Base-by-base conservation (phyloP, 2,329 filamentous ascomycete genomes). In the Botrytis porri region DNA sequence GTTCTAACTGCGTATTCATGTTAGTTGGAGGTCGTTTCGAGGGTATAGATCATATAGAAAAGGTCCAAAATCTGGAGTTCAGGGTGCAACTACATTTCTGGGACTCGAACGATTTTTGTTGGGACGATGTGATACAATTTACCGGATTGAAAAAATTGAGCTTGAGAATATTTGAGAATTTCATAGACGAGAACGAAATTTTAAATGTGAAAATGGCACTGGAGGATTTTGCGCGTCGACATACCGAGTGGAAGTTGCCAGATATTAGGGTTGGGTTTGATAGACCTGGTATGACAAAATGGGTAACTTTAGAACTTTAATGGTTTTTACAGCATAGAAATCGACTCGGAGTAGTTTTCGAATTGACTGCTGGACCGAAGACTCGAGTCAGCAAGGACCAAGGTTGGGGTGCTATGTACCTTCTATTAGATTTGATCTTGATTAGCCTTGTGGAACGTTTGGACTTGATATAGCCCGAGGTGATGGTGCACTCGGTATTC, bases 1-100 rank as follows among this genome's bases (percentile, higher is more conserved):
- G 67, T 2, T 61, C 74, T 1, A 48, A 76, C 57, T 66, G 69
- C 0, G 71, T 78, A 5, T 75, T 75, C 48, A 39, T 76, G 12
- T 77, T 79, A 29, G 59, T 78, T 16, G 73, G 72, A 16, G 76
- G 75, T 14, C 72, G 64, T 18, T 73, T 69, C 39, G 32, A 62
- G n/a, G 75, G 74, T 18, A 74, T 73, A 1, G 60, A 74, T 39
- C 73, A 75, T 66, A 66, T 59, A 25, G 76, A 76, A 48, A 76
- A 74, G n/a, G 64, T 79, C 6, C 37, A 72, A n/a, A 67, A 57
- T 25, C 63, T 77, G 75, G 65, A 74, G 18, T 48, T 76, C 12
- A 74, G 76, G 61, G 63, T 75, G 37, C 57, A 59, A 9, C 25
- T 12, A 7, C 12, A 62, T 48, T n/a, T 70, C 16, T 64, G 43